Base-by-base conservation (phyloP, 148 eudicot species). In the Vaccinium macrocarpon region DNA sequence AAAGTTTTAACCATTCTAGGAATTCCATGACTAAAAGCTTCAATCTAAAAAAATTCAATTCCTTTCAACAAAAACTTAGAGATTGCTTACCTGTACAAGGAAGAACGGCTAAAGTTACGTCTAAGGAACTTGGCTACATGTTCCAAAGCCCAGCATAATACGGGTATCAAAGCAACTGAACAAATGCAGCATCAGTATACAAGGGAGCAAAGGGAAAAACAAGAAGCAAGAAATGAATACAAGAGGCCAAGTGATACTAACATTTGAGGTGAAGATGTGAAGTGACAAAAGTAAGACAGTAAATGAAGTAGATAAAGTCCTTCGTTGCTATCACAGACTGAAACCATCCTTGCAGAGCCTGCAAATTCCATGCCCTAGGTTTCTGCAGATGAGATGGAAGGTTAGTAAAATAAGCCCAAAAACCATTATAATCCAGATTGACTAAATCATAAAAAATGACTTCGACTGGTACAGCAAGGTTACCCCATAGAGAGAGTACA, bases 401-500 rank as follows among this genome's bases (percentile, higher is more conserved):
- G 50, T 52, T 23, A 87, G 51, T 18, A 71, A 51, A 29, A 46
- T n/a, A 76, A 56, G 25, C 52, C 56, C 19, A 66, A 71, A 18
- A 55, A 9, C 23, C 35, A 13, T 32, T 49, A 23, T n/a, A 79
- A 38, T 23, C 29, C 27, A 55, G 78, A 74, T 50, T 13, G 56
- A 62, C 46, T 57, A 83, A 23, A 85, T 6, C 5, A 73, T 29
- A 11, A 71, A 29, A 85, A 79, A 82, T 66, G 46, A 56, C 72
- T 57, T 19, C 59, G 49, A 80, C 84, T 18, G 80, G 27, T 79
- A 64, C 35, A 59, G 49, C n/a, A 83, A 80, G 46, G 11, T 92
- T 93, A 95, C 99, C 98, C 99, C 99, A 88, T 97, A 97, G 57
- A 95, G 86, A 46, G 98, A 91, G 90, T 97, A 97, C 90, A 97